phyloP scores from a whole-genome alignment of 2,329 filamentous ascomycete genomes.

The Esteya vermicola region DNA sequence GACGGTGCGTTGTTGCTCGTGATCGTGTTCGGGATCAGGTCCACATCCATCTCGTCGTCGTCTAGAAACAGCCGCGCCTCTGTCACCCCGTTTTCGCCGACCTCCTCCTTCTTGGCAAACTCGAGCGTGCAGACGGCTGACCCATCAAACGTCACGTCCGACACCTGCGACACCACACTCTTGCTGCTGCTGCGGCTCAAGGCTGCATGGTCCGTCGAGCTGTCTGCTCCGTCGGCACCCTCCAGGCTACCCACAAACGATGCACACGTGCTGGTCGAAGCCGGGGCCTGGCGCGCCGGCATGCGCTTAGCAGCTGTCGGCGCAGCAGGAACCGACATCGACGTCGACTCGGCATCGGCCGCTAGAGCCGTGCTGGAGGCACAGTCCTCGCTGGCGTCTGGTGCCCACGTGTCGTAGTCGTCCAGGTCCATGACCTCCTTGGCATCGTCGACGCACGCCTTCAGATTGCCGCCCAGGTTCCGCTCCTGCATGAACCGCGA shows the following conservation, averaged over 20 bases:
- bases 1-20: slow-evolving; percentile 66
- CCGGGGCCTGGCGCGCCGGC: slow-evolving; percentile 41
- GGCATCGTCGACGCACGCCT: slow-evolving; percentile 42
- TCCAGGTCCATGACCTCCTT: slow-evolving; percentile 40
- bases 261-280: too few relatives aligned
- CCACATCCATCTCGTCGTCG: slow-evolving; percentile 34
- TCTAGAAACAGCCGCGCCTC: slow-evolving; percentile 26
- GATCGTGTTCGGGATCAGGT: slow-evolving; percentile 54
- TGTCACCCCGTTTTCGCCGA: slow-evolving; percentile 10
- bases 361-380: too few relatives aligned
- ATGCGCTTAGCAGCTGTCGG: slow-evolving; percentile 33
- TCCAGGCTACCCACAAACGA: slow-evolving; percentile 14
- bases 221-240: slow-evolving; percentile 28
- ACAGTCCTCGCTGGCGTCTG: slow-evolving; percentile 41
- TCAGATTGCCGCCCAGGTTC: slow-evolving; percentile 47
- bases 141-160: slow-evolving; percentile 25
- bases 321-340: neutral
- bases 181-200: too few relatives aligned
- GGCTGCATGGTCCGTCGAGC: too few relatives aligned
- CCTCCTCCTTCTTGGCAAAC: slow-evolving; percentile 1
- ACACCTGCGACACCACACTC: slow-evolving; percentile 26
- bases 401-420: slow-evolving; percentile 20
- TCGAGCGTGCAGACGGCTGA: slow-evolving; percentile 20
- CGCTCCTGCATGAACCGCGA: slow-evolving; percentile 49
- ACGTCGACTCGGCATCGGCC: too few relatives aligned